Base-by-base conservation (phyloP, 495 filamentous ascomycete genomes). In the Penicillium atrosanguineum region DNA sequence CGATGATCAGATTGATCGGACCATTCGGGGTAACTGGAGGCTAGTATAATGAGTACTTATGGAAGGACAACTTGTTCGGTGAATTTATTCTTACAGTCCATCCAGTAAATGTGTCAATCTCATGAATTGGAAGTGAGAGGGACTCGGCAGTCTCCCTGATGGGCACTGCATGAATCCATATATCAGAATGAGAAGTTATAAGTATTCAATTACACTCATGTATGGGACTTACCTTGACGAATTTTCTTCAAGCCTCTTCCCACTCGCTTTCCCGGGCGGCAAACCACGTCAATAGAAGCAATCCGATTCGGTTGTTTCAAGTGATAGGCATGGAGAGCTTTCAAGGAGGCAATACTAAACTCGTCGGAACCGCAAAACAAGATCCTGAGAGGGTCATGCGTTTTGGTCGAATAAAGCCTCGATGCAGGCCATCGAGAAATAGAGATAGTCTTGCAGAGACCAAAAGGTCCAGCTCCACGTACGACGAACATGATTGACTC, bases 341-440 rank as follows among this genome's bases (percentile, higher is more conserved):
- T 74, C 44, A 98, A 78, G 2, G 91, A 90, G 34, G 82, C 81
- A 63, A 87, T 86, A 71, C 92, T 96, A 70, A 97, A 96, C 6
- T 87, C 78, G 64, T 98, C 94, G 11, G 95, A 95, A 23, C 94
- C 94, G 68, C 91, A 97, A 72, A 96, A 98, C 16, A 98, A 83
- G 45, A 98, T 90, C n/a, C 87, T 81, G 25, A 98, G 78, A 2
- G 90, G 90, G 23, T 85, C 80, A 57, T 70, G 66, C 18, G 69
- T 46, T 44, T 68, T 73, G 34, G 69, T 72, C 1, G 70, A 46
- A 39, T 69, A 62, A 28, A 55, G 64, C 26, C 70, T 63, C 39
- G 44, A 50, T 3, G 54, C 18, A 45, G 59, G 55, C 15, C 52
- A 48, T 23, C 48, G 54, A 42, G 29, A 23, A 7, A 46, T 42